These are phyloP conservation scores for Tolypocladium inflatum DNA, from an alignment of 2,329 filamentous ascomycete species.

Conservation along the genomic window DNA sequence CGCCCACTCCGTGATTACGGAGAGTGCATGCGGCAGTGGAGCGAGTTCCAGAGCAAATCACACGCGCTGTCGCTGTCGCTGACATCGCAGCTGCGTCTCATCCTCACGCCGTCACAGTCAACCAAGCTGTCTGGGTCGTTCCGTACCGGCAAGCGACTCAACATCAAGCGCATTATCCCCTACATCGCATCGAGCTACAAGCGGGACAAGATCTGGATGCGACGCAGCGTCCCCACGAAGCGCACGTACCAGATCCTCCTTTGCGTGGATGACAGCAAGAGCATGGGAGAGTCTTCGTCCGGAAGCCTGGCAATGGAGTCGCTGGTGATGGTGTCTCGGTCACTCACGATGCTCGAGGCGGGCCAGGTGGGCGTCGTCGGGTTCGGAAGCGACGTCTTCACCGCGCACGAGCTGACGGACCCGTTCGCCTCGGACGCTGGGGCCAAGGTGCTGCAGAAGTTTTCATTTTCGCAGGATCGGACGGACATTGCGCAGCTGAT, in stretches of 20 bases:
- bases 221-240: constrained; percentile 82
- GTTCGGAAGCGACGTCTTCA: constrained; percentile 75
- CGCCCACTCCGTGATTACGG: constrained; percentile 36
- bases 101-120: constrained; percentile 86
- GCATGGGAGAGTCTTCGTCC: constrained; percentile 75
- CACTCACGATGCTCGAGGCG: constrained; percentile 84
- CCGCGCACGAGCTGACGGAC: constrained; percentile 76
- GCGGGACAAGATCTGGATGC: constrained; percentile 99
- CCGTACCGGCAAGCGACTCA: constrained; percentile 94
- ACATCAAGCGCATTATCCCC: constrained; percentile 98
- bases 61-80: constrained; percentile 80
- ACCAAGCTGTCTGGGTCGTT: constrained; percentile 96
- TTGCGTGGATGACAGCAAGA: constrained; percentile 90
- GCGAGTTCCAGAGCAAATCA: constrained; percentile 72
- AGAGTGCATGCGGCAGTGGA: constrained; percentile 68
- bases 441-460: constrained; percentile 73
- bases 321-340: constrained; percentile 80
- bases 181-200: constrained; percentile 98
- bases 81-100: constrained; percentile 90
- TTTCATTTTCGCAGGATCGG: constrained; percentile 74
- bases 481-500: constrained; percentile 81
- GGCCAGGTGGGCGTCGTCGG: constrained; percentile 88
- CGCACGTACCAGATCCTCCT: constrained; percentile 95
- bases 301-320: constrained; percentile 85
- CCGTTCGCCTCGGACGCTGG: constrained; percentile 71